phyloP scores from a whole-genome alignment of 306 rosid species.

The Geum urbanum region DNA sequence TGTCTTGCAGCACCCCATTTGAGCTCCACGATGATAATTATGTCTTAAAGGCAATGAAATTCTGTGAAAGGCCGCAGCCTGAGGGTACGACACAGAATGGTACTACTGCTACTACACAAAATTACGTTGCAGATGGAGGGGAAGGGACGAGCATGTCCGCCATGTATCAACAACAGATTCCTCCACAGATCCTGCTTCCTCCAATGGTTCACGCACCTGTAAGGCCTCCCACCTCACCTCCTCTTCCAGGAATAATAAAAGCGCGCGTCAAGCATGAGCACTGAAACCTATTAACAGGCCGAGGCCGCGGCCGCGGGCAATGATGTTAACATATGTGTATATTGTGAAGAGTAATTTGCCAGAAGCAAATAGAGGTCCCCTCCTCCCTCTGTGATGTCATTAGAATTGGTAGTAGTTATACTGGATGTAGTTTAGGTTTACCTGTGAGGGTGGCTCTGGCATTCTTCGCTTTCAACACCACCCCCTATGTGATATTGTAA shows the following conservation, averaged over 20 bases:
- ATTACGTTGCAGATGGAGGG: constrained; percentile 49
- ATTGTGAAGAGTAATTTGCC: constrained; percentile 53
- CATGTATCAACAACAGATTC: constrained; percentile 43
- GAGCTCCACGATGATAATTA: constrained; percentile 96
- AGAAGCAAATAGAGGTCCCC: constrained; percentile 27
- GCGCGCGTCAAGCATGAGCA: constrained; percentile 92
- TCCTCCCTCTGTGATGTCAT: constrained; percentile 21
- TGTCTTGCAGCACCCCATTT: constrained; percentile 78
- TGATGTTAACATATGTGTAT: constrained; percentile 43
- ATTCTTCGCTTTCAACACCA: constrained; percentile 31
- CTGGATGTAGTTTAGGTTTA: constrained; percentile 37
- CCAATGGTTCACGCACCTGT: constrained; percentile 41
- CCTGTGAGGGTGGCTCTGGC: constrained; percentile 29
- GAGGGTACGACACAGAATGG: constrained; percentile 43
- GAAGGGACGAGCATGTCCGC: constrained; percentile 74
- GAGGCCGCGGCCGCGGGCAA: constrained; percentile 20
- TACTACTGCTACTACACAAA: constrained; percentile 29
- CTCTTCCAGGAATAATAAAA: constrained; percentile 91
- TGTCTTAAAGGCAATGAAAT: constrained; percentile 85
- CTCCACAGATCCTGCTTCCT: constrained; percentile 29
- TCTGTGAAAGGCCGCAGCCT: constrained; percentile 54
- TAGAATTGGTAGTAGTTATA: constrained; percentile 25
- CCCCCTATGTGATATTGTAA: constrained; percentile 23
- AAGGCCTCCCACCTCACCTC: constrained; percentile 81
- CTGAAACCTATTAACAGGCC: constrained; percentile 29